Base-by-base conservation (phyloP, 345 rosid genomes). In the Linum trigynum region DNA sequence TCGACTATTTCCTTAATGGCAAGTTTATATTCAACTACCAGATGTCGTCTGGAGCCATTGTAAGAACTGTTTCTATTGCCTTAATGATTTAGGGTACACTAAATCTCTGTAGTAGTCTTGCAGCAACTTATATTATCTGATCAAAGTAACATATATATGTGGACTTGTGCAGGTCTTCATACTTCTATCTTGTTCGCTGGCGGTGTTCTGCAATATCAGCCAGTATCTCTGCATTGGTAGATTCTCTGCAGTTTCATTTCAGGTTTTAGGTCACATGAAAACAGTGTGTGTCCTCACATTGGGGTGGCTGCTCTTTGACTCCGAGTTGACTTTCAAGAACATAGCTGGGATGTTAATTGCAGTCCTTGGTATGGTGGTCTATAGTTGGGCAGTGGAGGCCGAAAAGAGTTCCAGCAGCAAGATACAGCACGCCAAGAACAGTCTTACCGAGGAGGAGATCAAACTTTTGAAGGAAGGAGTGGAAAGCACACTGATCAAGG, bases 251-350 rank as follows among this genome's bases (percentile, higher is more conserved):
- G 77, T 77, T 4, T 89, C 98, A 3, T 92, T 92, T 76, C 98
- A 92, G 85, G 97, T 92, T 63, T 63, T 92, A 39, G 98, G 98
- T 48, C 98, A 92, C 83, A 92, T 90, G 98, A 92, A 92, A 77
- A 92, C 98, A 5, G 82, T 92, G 16, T 88, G 96, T 3, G 97
- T 92, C 56, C 88, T 92, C 51, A 85, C 85, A 0, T 65, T 92
- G 62, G 98, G 98, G 38, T 92, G 98, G 98, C 79, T 90, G 57
- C 82, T 92, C 12, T 92, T 92, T 42, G 96, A 92, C 72, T 92
- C 98, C 0, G 85, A 72, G 74, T 69, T 92, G 75, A 90, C 90
- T 23, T 73, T 92, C 73, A 90, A 92, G 78, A 92, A 86, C 80
- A 86, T 92, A 43, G 77, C 80, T 55, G 98, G 98, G 53, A 92